These are phyloP conservation scores for Phaeosphaeria sp. DNA, from an alignment of 2,329 filamentous ascomycete species.

Conservation along the genomic window DNA sequence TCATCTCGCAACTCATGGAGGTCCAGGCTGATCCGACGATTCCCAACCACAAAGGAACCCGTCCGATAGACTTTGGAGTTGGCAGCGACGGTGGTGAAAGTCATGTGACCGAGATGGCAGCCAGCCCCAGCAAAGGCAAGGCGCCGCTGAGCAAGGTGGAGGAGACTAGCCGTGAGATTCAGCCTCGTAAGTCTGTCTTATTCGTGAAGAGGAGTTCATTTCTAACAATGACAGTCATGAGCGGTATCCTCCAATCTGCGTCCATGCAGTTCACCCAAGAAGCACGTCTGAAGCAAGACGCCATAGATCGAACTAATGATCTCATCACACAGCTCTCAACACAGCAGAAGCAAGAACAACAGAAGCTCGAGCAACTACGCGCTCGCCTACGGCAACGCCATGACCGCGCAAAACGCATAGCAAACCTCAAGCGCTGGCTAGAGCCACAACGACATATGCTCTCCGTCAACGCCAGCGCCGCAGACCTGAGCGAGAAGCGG, in stretches of 20 bases:
- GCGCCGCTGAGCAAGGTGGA: conserved; percentile 58
- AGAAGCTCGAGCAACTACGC: conserved; percentile 74
- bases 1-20: conserved; percentile 95
- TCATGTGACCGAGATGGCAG: conserved; percentile 23
- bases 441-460: conserved; percentile 70
- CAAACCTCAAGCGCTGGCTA: conserved; percentile 77
- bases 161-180: conserved; percentile 81
- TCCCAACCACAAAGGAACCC: conserved; percentile 85
- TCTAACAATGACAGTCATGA: conserved; percentile 65
- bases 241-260: conserved; percentile 79
- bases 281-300: conserved; percentile 81
- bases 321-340: conserved; percentile 82
- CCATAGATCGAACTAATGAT: conserved; percentile 81
- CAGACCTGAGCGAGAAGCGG: conserved; percentile 51
- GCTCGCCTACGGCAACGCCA: conserved; percentile 68
- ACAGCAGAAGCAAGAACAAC: conserved; percentile 78
- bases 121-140: conserved; percentile 47
- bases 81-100: conserved; percentile 65
- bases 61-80: conserved; percentile 93
- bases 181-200: conserved; percentile 68
- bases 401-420: conserved; percentile 72
- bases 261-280: conserved; percentile 80
- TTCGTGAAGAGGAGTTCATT: too few species aligned
- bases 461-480: conserved; percentile 50
- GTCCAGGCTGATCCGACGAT: conserved; percentile 94